These are phyloP conservation scores for Pseudozyma sp. DNA, from an alignment of 1,284 basidiomycete species.

Conservation along the genomic window DNA sequence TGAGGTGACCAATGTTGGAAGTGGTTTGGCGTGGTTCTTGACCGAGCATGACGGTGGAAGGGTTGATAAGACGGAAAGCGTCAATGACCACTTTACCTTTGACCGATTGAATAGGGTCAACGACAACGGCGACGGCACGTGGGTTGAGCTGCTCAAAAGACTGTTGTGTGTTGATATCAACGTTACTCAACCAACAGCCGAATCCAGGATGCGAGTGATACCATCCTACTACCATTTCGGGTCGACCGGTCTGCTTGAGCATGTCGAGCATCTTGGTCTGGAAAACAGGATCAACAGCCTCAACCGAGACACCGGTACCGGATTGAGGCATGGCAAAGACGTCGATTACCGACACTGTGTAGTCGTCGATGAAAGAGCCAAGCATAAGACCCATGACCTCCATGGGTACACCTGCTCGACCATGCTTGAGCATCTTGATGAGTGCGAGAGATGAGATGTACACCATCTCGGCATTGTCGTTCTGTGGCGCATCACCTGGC, in stretches of 20 bases:
- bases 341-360: conserved; percentile 86
- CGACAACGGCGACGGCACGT: conserved; percentile 95
- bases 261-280: conserved; percentile 99
- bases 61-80: conserved; percentile 81
- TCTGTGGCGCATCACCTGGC: conserved; percentile 69
- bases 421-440: conserved; percentile 94
- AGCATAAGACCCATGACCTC: conserved; percentile 99
- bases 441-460: conserved; percentile 67
- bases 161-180: conserved; percentile 99
- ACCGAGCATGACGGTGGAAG: conserved; percentile 73
- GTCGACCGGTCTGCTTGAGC: conserved; percentile 97
- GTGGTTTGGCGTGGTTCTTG: conserved; percentile 97
- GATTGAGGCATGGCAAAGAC: conserved; percentile 99
- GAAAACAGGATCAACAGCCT: conserved; percentile 99
- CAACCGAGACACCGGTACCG: conserved; percentile 97
- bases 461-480: conserved; percentile 68
- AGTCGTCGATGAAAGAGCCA: conserved; percentile 98
- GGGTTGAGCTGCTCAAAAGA: conserved; percentile 96
- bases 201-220: conserved; percentile 99
- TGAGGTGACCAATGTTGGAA: conserved; percentile 97
- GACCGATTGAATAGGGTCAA: conserved; percentile 99
- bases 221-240: conserved; percentile 99
- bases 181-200: conserved; percentile 98
- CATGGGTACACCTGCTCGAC: conserved; percentile 98
- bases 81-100: conserved; percentile 93